Evolutionary conservation across 305 asterid genomes (phyloP).

Genomic region (Euphrasia arctica): DNA sequence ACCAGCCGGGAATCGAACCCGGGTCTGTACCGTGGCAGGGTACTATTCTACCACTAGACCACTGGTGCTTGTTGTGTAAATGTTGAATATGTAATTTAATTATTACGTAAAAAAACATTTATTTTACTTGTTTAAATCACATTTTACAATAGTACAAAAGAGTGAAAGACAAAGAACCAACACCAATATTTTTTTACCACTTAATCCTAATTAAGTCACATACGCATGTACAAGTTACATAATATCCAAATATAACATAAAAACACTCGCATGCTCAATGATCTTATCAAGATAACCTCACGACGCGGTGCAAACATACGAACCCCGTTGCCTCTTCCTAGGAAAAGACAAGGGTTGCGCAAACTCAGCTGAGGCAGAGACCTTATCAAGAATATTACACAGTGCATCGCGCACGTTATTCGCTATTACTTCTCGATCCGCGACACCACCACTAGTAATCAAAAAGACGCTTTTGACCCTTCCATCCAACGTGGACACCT

Average conservation of each 20-base stretch:
- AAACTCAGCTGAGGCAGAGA: conserved; percentile 45
- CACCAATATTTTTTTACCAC: too few species aligned
- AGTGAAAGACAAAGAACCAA: too few species aligned
- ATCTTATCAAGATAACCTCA: too few species aligned
- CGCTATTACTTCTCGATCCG: neutral
- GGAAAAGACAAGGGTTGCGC: conserved; percentile 42
- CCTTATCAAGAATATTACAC: conserved; percentile 49
- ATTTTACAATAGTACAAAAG: too few species aligned
- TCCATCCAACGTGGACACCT: conserved; percentile 61
- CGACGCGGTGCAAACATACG: too few species aligned
- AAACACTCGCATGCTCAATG: too few species aligned
- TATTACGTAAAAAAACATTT: too few species aligned
- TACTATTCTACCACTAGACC: conserved; percentile 51
- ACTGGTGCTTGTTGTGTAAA: conserved; percentile 7
- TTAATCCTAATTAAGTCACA: too few species aligned
- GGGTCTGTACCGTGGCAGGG: conserved; percentile 71
- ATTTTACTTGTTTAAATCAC: too few species aligned
- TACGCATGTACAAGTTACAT: too few species aligned
- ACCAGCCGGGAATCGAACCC: conserved; percentile 76
- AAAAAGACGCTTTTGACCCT: conserved; percentile 53
- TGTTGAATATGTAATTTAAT: too few species aligned
- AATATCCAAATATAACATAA: too few species aligned
- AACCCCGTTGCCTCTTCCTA: conserved; percentile 50
- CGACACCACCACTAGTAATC: conserved; percentile 26
- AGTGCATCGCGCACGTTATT: conserved; percentile 41